These are phyloP conservation scores for Paraconiothyrium sp. DNA, from an alignment of 2,329 filamentous ascomycete species.

Conservation along the genomic window DNA sequence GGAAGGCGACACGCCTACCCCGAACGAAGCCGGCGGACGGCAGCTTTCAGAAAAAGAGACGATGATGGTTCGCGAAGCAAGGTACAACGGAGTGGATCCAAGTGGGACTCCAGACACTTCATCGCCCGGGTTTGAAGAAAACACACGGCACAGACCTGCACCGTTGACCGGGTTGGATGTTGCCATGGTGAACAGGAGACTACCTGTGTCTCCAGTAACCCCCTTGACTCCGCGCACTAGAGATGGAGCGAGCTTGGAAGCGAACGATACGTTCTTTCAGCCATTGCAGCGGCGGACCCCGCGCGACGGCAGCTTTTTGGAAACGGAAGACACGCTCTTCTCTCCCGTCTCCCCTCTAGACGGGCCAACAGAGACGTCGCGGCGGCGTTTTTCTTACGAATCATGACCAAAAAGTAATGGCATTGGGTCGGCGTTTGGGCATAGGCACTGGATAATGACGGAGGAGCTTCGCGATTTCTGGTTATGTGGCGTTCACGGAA, in stretches of 20 bases:
- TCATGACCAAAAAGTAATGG: constrained; percentile 32
- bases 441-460: not conserved
- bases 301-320: constrained; percentile 31
- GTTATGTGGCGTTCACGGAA: constrained; percentile 3
- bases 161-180: constrained; percentile 40
- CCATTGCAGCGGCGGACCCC: constrained; percentile 34
- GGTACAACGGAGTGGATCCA: constrained; percentile 57
- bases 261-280: constrained; percentile 43
- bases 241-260: constrained; percentile 44
- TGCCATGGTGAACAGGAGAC: constrained; percentile 37
- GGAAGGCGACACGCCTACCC: constrained; percentile 64
- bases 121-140: constrained; percentile 30
- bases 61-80: constrained; percentile 55
- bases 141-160: constrained; percentile 31
- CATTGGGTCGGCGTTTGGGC: constrained; percentile 16
- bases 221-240: constrained; percentile 38
- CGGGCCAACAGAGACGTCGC: constrained; percentile 37
- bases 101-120: constrained; percentile 25
- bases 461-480: not conserved
- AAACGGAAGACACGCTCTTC: constrained; percentile 40
- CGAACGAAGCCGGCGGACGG: constrained; percentile 60
- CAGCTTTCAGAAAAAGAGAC: constrained; percentile 60
- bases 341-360: constrained; percentile 49
- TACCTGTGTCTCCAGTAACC: constrained; percentile 42
- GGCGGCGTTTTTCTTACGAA: constrained; percentile 52